Evolutionary conservation across 345 rosid species (phyloP), one percentile per base, ranked within the genome.

Genomic region (Tarenaya hassleriana): DNA sequence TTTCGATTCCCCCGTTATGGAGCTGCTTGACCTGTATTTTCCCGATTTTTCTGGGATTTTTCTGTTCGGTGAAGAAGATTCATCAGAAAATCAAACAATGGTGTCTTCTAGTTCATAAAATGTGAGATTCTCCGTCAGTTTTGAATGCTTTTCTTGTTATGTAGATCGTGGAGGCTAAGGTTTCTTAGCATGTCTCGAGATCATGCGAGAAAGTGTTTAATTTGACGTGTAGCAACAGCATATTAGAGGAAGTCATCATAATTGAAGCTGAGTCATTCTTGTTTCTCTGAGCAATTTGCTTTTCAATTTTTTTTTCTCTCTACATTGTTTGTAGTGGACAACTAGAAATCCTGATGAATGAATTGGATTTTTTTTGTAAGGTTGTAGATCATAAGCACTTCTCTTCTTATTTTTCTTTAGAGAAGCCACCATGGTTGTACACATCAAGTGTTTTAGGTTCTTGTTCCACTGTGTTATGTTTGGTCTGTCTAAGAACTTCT

Each of bases 101-200:
- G 29, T 52, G 27, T 37, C 35, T 34, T n/a, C 47, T 18, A 19
- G 42, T 13, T 5, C 14, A 11, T 18, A 10, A n/a, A 35, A 35
- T 35, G 40, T n/a, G n/a, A 7, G 50, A 21, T 20, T 12, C 31
- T 20, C n/a, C 34, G 27, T 48, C 10, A 35, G 10, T 33, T 20
- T 60, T 41, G 48, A 48, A 40, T 34, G 48, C n/a, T n/a, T n/a
- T n/a, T n/a, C n/a, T n/a, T n/a, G n/a, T 55, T 47, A 16, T 20
- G 47, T 48, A 32, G 50, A 46, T 39, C 8, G 54, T 44, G 39
- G 31, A 62, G 49, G 45, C 20, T 7, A 41, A 48, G 41, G 10
- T 41, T 16, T 55, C 44, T n/a, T 55, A 20, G 5, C 15, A 29
- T 27, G 18, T 24, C 52, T n/a, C 24, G 5, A 24, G 7, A 21